Evolutionary conservation across 352 stramenopile species (phyloP), one percentile per base, ranked within the genome.

Genomic region (Globisporangium heterothallicum): DNA sequence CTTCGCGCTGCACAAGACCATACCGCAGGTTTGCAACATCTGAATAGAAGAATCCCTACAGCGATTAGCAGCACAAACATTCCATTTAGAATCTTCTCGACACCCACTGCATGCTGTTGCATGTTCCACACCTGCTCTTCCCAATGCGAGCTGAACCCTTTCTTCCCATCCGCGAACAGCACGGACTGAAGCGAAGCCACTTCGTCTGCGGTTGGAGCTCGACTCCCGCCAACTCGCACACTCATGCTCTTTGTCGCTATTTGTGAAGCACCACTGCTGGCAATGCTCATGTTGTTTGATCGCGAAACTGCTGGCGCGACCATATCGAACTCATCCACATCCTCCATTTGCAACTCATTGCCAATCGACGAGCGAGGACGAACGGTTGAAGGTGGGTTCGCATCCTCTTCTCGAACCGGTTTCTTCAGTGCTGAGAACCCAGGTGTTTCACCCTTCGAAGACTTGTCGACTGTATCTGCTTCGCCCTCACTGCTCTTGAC

Each of bases 1-100:
- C 95, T 59, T 98, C 82, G 45, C 82, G 57, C 69, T 98, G 95
- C 43, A 94, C 77, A 19, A 99, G 68, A 30, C 95, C 94, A 63
- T 95, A 98, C 30, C 73, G 63, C 10, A 91, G 61, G 41, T 79
- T 64, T 27, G 30, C 41, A 4, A 66, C 61, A 4, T 72, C 61
- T 1, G 72, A 78, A 46, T 84, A 92, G 27, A 72, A 69, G 42
- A 93, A 89, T n/a, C 77, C 83, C 72, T 92, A 52, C 3, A 18
- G 12, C 21, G 5, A 52, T 34, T n/a, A n/a, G n/a, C n/a, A n/a
- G 5, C 2, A 25, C 38, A 26, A 19, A 48, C 22, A 36, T 32
- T 21, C 30, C 30, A 36, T 36, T 43, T 16, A 50, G 5, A 49
- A 10, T 8, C n/a, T n/a, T n/a, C n/a, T 18, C 1, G 22, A 10